Percentiles rank a stretch among this genome's conserved stretches.
These are phyloP conservation scores for Wickerhamia fluorescens DNA, from an alignment of 805 yeast species.

Conservation along the genomic window DNA sequence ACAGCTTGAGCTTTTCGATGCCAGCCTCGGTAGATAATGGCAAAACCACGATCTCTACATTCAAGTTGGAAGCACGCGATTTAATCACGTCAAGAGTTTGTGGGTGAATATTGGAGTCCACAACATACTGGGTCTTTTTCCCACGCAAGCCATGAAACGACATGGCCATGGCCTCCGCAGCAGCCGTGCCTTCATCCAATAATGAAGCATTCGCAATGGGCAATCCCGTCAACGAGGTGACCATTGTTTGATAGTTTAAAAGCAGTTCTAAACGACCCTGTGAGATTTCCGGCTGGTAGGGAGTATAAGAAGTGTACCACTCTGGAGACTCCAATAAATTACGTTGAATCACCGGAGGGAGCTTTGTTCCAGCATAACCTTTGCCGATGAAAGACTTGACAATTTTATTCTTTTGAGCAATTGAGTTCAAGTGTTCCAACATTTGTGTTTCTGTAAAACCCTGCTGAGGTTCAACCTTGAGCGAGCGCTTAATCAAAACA, in stretches of 20 bases:
- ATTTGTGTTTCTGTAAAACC: constrained; percentile 83
- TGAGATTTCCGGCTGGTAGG: constrained; percentile 96
- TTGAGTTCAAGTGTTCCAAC: constrained; percentile 54
- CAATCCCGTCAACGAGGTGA: constrained; percentile 86
- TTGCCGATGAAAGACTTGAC: constrained; percentile 80
- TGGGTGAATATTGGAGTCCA: constrained; percentile 72
- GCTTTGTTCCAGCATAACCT: constrained; percentile 85
- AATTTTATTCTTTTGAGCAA: constrained; percentile 72
- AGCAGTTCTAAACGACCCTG: constrained; percentile 93
- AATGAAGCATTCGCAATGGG: constrained; percentile 93
- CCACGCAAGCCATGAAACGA: constrained; percentile 61
- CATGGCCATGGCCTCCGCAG: constrained; percentile 93
- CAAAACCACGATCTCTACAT: constrained; percentile 54
- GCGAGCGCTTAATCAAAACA: constrained; percentile 60
- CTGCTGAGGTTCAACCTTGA: constrained; percentile 57
- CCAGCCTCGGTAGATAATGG: constrained; percentile 43
- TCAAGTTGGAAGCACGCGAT: constrained; percentile 72
- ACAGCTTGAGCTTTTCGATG: constrained; percentile 16
- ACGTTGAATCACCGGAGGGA: constrained; percentile 91
- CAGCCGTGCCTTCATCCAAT: constrained; percentile 95
- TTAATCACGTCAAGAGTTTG: constrained; percentile 77
- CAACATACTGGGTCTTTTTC: constrained; percentile 61
- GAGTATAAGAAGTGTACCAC: constrained; percentile 98
- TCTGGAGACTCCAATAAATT: constrained; percentile 90
- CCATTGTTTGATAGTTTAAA: constrained; percentile 87